Conservation (phyloP, 2,329 filamentous ascomycete genomes). For the Fusarium liriodendri region DNA sequence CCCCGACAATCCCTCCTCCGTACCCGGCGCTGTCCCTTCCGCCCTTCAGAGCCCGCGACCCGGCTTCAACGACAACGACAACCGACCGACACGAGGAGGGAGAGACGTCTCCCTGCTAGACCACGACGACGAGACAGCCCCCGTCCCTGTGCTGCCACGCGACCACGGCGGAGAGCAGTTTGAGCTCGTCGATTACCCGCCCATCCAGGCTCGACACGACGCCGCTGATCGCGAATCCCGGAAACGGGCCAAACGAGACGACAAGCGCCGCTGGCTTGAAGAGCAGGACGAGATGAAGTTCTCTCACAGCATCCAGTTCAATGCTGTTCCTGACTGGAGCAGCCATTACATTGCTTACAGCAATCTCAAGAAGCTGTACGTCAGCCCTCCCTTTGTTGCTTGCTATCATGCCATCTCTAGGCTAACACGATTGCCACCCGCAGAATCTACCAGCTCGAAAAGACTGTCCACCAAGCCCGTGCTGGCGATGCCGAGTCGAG, state of each 20-base stretch:
- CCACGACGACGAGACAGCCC: not conserved
- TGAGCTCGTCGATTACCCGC: slow-evolving; percentile 57
- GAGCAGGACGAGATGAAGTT: slow-evolving; percentile 96
- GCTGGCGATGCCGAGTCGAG: slow-evolving; percentile 82
- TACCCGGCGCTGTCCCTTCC: slow-evolving; percentile 45
- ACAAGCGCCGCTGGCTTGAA: slow-evolving; percentile 78
- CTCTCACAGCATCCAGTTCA: slow-evolving; percentile 99
- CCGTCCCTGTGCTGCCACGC: not conserved
- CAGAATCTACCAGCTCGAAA: slow-evolving; percentile 96
- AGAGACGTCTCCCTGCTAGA: slow-evolving; percentile 37
- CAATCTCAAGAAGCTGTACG: slow-evolving; percentile 97
- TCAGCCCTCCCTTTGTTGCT: slow-evolving; percentile 32
- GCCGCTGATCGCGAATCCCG: slow-evolving; percentile 48
- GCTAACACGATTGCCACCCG: slow-evolving; percentile 48
- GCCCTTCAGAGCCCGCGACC: slow-evolving; percentile 24
- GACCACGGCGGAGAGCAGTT: slow-evolving; percentile 43
- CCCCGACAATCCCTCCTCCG: slow-evolving; percentile 54
- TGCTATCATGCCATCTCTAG: not conserved
- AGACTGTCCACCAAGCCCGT: slow-evolving; percentile 75
- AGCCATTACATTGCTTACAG: slow-evolving; percentile 98
- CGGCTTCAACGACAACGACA: slow-evolving; percentile 35
- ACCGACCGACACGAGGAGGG: slow-evolving; percentile 51
- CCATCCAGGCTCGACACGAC: slow-evolving; percentile 45
- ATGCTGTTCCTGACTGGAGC: slow-evolving; percentile 99
- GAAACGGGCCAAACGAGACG: slow-evolving; percentile 59